Conservation (phyloP, 805 yeast genomes). For the Kodamaea kakaduensis region DNA sequence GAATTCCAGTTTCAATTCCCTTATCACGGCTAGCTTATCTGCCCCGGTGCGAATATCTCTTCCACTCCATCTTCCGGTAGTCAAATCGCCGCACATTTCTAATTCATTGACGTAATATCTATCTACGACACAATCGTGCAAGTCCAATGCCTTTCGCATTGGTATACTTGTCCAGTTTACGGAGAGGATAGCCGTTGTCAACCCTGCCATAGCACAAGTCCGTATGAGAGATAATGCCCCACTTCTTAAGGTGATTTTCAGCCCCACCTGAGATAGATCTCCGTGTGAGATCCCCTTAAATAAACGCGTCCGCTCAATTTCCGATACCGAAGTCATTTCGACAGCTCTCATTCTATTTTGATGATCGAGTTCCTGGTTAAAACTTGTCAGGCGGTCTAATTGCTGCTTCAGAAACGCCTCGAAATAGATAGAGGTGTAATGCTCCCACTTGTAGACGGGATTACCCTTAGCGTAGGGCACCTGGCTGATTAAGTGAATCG, state of each 20-base stretch:
- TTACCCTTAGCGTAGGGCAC: constrained; percentile 34
- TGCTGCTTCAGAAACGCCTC: constrained; percentile 32
- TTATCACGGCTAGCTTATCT: constrained; percentile 41
- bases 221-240: constrained; percentile 37
- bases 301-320: constrained; percentile 32
- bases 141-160: constrained; percentile 32
- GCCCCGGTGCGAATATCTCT: constrained; percentile 45
- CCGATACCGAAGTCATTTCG: constrained; percentile 47
- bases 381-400: constrained; percentile 16
- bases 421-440: constrained; percentile 44
- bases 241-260: constrained; percentile 31
- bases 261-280: constrained; percentile 33
- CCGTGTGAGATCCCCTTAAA: constrained; percentile 39
- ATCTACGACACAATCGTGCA: constrained; percentile 17
- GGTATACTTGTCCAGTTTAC: constrained; percentile 59
- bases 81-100: constrained; percentile 26
- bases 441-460: constrained; percentile 10
- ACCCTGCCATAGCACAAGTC: constrained; percentile 14
- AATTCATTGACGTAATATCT: constrained; percentile 47
- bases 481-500: constrained; percentile 48
- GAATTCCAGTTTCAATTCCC: constrained; percentile 10
- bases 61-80: constrained; percentile 30
- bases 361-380: constrained; percentile 33
- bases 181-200: constrained; percentile 47
- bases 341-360: constrained; percentile 44